Base-by-base conservation (phyloP, 306 rosid genomes). In the Cucumis hystrix region DNA sequence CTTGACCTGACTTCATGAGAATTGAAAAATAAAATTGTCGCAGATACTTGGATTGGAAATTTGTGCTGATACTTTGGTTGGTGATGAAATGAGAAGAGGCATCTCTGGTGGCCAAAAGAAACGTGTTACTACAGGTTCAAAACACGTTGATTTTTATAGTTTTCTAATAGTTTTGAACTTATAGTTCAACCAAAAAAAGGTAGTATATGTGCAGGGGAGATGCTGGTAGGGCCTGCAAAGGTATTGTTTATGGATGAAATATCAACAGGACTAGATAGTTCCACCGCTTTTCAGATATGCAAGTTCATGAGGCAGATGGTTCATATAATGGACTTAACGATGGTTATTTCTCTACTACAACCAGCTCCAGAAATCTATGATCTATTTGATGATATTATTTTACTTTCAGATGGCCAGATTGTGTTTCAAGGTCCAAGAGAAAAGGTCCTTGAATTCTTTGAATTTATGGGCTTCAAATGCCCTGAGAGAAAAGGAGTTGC, bases 41-140 rank as follows among this genome's bases (percentile, higher is more conserved):
- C 56, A 94, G 98, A 84, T 92, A 21, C 82, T 94, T 75, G 98
- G 98, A 65, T 80, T 94, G 83, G 98, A 94, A 64, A 56, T 82
- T 13, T 94, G 98, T 81, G 89, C 97, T 49, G 93, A 94, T 74
- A 92, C 87, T 21, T 77, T 89, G 77, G 91, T 94, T 21, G 98
- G 98, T 52, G 85, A 87, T 82, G 89, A 84, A 15, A 90, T 90
- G 95, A 33, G 86, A 74, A 84, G 98, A 1, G 98, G 98, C 21
- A 87, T 94, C 25, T 94, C 98, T 10, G 98, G 98, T 39, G 98
- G 98, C 20, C 90, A 94, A 76, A 90, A 89, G 81, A 94, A 94
- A 80, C 84, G 98, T 9, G 86, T 94, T 3, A 94, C 98, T 2
- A 90, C 91, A 1, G 89, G 91, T 87, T 40, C 8, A 40, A 15